Percentiles rank a stretch among this genome's conserved stretches.
Conservation (phyloP, 108 stramenopile species). For the Cyclostephanos tholiformis region DNA sequence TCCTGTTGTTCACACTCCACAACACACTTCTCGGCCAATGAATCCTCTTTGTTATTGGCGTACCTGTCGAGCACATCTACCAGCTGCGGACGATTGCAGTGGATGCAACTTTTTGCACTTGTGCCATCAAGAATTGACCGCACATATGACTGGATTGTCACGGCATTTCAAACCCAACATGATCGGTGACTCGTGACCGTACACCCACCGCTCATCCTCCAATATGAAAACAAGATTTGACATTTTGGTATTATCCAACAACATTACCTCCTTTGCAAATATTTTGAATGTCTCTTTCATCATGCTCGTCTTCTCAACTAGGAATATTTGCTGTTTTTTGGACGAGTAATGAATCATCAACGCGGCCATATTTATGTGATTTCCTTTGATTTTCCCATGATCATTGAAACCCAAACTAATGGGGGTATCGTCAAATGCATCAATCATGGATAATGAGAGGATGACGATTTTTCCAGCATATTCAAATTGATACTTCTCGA, state of each 20-base stretch:
- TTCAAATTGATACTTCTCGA: slow-evolving; percentile 15
- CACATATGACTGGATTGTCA: neutral
- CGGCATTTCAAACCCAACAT: slow-evolving; percentile 5
- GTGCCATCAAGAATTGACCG: neutral
- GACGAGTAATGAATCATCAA: slow-evolving; percentile 4
- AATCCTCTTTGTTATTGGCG: slow-evolving; percentile 17
- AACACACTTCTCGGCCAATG: slow-evolving; percentile 26
- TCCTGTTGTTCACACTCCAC: slow-evolving; percentile 30
- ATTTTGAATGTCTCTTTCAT: neutral
- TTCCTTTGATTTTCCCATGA: neutral
- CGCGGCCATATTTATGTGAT: slow-evolving; percentile 1
- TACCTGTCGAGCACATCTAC: neutral
- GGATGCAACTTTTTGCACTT: slow-evolving; percentile 11
- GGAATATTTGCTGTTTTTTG: neutral
- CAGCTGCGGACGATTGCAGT: slow-evolving; percentile 1
- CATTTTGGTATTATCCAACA: neutral
- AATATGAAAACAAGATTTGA: slow-evolving; percentile 1
- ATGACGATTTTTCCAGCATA: slow-evolving; percentile 1
- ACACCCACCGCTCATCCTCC: neutral
- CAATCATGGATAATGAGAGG: too few relatives aligned
- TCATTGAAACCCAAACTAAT: neutral
- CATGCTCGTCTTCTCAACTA: slow-evolving; percentile 13
- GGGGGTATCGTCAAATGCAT: neutral
- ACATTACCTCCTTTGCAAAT: neutral
- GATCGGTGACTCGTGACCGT: slow-evolving; percentile 1